Evolutionary conservation across 345 rosid species (phyloP).

Genomic region (Eucalyptus regnans): DNA sequence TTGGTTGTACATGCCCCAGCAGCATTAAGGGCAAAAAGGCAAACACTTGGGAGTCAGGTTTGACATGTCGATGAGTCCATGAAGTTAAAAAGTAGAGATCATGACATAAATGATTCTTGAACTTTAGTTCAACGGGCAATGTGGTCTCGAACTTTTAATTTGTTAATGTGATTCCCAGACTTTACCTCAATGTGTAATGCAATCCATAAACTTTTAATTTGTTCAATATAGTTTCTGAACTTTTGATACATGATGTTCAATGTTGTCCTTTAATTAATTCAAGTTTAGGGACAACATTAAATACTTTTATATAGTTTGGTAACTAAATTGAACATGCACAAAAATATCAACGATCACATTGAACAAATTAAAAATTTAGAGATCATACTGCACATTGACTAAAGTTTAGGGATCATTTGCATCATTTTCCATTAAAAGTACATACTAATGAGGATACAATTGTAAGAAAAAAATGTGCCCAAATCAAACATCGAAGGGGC

Average conservation of each 20-base stretch:
- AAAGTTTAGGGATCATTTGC: background rate
- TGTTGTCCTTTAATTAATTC: background rate
- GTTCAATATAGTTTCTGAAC: no score
- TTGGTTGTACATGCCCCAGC: background rate
- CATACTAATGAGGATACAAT: background rate
- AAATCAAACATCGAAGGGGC: background rate
- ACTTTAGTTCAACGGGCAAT: no score
- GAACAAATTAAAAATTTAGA: no score
- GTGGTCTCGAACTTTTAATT: background rate
- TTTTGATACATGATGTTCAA: background rate
- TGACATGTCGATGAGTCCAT: background rate
- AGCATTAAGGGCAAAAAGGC: background rate
- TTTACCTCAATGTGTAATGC: no score
- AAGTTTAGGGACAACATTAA: background rate
- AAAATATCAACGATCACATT: no score
- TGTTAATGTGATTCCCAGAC: background rate
- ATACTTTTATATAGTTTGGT: background rate
- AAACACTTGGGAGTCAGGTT: background rate
- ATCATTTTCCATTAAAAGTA: background rate
- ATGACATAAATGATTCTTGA: no score
- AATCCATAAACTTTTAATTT: background rate
- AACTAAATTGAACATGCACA: no score
- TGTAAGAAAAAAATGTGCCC: background rate
- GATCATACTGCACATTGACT: background rate
- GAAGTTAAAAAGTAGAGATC: background rate